phyloP scores from a whole-genome alignment of 1,284 basidiomycete species.

The Prillingera fragicola region DNA sequence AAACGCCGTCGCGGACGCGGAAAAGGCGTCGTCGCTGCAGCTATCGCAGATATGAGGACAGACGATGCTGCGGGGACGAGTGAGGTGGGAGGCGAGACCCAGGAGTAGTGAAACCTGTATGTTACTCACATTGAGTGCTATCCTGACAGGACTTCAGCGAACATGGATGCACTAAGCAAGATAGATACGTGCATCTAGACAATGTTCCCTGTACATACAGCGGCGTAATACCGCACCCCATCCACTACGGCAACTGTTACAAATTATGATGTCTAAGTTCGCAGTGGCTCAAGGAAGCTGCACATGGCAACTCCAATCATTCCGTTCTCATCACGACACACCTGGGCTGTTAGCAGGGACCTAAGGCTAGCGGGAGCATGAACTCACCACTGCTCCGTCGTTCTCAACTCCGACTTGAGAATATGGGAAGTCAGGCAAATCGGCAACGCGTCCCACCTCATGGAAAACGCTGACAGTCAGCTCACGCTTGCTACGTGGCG shows the following conservation, averaged over 20 bases:
- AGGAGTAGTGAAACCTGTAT: not conserved
- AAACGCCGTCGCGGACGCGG: conserved; percentile 37
- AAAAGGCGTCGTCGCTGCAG: conserved; percentile 35
- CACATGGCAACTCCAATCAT: conserved; percentile 46
- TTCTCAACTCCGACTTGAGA: conserved; percentile 46
- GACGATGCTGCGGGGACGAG: conserved; percentile 10
- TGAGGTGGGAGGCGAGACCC: conserved; percentile 2
- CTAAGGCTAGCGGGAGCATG: too few relatives aligned
- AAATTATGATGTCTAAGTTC: conserved; percentile 1
- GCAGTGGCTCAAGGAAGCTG: conserved; percentile 45
- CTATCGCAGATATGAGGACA: conserved; percentile 34
- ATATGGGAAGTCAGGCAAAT: conserved; percentile 44
- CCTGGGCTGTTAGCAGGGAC: conserved; percentile 4
- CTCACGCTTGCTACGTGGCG: not conserved
- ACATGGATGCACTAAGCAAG: too few relatives aligned
- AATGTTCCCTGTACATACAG: too few relatives aligned
- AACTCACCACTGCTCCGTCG: conserved; percentile 44
- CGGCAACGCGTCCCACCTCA: conserved; percentile 48
- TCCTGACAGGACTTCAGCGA: too few relatives aligned
- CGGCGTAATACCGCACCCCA: too few relatives aligned
- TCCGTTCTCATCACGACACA: conserved; percentile 36
- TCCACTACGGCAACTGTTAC: too few relatives aligned
- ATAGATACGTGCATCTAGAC: too few relatives aligned
- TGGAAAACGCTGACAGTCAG: conserved; percentile 35
- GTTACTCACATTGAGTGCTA: too few relatives aligned